A percentile compares a stretch with the other conserved stretches of the same genome.
These are phyloP conservation scores for Pyrenophora tritici-repentis DNA, from an alignment of 2,329 filamentous ascomycete genomes.

Conservation along the genomic window DNA sequence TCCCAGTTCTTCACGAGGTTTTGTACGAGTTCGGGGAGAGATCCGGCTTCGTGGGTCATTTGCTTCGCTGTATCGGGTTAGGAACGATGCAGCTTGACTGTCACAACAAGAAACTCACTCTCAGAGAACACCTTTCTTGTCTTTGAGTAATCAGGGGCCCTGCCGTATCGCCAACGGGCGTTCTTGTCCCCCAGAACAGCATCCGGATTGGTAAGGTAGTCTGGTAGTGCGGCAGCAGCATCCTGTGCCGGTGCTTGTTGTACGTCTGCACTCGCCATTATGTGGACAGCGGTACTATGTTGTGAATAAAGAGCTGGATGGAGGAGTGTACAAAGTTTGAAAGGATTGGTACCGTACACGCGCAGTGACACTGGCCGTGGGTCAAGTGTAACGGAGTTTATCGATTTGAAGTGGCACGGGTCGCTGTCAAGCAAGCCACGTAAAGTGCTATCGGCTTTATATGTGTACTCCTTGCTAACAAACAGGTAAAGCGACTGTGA, in stretches of 20 bases:
- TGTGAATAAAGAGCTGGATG: neutral
- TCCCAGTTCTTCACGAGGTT: conserved; percentile 78
- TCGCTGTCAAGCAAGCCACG: neutral
- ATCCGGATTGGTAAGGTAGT: conserved; percentile 64
- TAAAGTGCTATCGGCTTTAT: conserved; percentile 10
- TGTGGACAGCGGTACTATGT: neutral
- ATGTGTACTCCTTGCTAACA: conserved; percentile 7
- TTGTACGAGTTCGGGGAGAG: conserved; percentile 65
- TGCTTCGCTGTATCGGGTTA: conserved; percentile 57
- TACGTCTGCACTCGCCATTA: conserved; percentile 38
- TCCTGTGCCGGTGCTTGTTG: conserved; percentile 34
- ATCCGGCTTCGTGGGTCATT: conserved; percentile 60
- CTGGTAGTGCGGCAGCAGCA: conserved; percentile 53
- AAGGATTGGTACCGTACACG: neutral
- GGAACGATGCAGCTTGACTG: neutral
- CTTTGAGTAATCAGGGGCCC: conserved; percentile 67
- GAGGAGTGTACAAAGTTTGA: neutral
- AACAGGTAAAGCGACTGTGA: neutral
- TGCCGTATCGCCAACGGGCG: conserved; percentile 65
- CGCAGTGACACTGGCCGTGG: neutral
- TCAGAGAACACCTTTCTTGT: conserved; percentile 64
- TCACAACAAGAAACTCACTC: conserved; percentile 51
- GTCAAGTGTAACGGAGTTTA: neutral
- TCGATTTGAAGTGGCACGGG: neutral
- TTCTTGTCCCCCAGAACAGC: conserved; percentile 61